Percentiles rank a stretch among this genome's conserved stretches.
phyloP scores from a whole-genome alignment of 2,329 filamentous ascomycete genomes.

The Colletotrichum sublineola region DNA sequence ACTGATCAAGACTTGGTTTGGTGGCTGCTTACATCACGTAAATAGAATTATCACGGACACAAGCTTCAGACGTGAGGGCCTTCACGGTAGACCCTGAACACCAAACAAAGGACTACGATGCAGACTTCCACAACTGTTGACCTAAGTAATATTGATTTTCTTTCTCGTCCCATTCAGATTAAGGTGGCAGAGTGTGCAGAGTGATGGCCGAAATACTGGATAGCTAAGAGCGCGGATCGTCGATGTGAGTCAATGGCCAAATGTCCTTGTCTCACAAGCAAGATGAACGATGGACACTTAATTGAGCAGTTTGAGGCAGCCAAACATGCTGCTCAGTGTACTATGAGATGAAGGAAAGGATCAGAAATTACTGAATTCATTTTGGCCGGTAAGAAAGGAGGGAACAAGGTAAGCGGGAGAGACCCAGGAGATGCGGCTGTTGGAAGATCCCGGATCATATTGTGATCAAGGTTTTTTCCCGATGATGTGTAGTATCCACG shows the following conservation, averaged over 20 bases:
- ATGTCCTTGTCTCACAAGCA: constrained; percentile 31
- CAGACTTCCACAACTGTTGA: constrained; percentile 40
- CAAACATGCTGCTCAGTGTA: constrained; percentile 43
- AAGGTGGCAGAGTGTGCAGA: constrained; percentile 22
- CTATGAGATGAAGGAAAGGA: constrained; percentile 25
- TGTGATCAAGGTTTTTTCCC: not conserved
- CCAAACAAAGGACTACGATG: constrained; percentile 43
- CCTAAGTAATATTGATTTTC: constrained; percentile 37
- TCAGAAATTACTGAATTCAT: not conserved
- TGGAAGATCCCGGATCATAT: not conserved
- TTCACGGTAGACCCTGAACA: constrained; percentile 45
- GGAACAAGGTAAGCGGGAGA: not conserved
- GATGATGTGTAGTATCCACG: not conserved
- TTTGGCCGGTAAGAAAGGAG: not conserved
- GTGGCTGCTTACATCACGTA: too few species aligned
- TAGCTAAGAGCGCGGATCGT: constrained; percentile 43
- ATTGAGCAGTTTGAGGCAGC: constrained; percentile 40
- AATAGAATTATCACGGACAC: constrained; percentile 3
- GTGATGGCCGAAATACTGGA: constrained; percentile 41
- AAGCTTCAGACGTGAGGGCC: constrained; percentile 42
- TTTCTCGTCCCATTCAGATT: constrained; percentile 44
- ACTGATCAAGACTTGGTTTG: not conserved
- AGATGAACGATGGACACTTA: constrained; percentile 26
- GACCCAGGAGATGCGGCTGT: too few species aligned
- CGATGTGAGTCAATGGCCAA: constrained; percentile 43